Conservation (phyloP, 495 filamentous ascomycete species). For the Xylaria curta region DNA sequence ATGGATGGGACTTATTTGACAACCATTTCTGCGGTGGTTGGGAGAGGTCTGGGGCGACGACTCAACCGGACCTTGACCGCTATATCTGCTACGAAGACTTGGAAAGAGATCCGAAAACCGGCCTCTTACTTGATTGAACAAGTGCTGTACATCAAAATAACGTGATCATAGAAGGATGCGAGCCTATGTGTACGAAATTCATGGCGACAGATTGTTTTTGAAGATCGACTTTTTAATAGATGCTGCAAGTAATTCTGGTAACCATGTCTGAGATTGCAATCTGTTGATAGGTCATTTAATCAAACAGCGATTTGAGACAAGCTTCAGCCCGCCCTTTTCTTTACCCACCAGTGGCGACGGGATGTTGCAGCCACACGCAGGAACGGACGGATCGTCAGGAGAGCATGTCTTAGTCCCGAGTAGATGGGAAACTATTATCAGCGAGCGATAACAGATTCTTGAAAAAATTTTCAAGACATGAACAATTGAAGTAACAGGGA, state of each 20-base stretch:
- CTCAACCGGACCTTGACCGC: conserved; percentile 19
- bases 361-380: conserved; percentile 30
- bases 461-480: conserved; percentile 12
- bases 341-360: conserved; percentile 17
- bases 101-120: conserved; percentile 1
- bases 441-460: conserved; percentile 15
- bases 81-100: background rate
- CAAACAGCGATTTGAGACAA: conserved; percentile 1
- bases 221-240: background rate
- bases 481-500: background rate
- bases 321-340: background rate
- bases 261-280: background rate
- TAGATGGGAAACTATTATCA: conserved; percentile 2
- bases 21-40: background rate
- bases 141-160: background rate
- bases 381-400: conserved; percentile 29
- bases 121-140: background rate
- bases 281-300: conserved; percentile 10
- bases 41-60: background rate
- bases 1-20: conserved; percentile 1
- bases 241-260: conserved; percentile 18
- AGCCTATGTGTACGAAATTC: background rate
- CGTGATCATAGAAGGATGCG: background rate
- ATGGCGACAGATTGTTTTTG: background rate
- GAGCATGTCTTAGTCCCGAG: conserved; percentile 3